phyloP scores from a whole-genome alignment of 2,329 filamentous ascomycete species.

The Alternaria conjuncta region DNA sequence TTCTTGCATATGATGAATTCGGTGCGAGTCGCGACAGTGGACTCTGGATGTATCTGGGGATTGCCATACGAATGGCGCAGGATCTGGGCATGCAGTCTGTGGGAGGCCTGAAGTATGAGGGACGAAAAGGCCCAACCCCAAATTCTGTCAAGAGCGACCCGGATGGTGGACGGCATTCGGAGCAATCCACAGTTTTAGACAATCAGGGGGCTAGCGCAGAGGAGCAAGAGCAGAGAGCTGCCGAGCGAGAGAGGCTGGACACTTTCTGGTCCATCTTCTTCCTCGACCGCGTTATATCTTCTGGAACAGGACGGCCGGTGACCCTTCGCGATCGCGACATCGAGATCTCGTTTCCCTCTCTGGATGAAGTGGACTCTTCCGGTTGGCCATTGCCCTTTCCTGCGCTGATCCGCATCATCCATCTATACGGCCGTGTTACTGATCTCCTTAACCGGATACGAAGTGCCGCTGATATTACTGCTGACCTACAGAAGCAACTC shows the following conservation, averaged over 20 bases:
- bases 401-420: slow-evolving; percentile 80
- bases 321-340: slow-evolving; percentile 86
- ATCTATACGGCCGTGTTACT: slow-evolving; percentile 83
- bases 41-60: slow-evolving; percentile 91
- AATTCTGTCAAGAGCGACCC: slow-evolving; percentile 57
- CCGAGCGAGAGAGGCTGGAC: slow-evolving; percentile 82
- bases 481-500: slow-evolving; percentile 74
- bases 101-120: slow-evolving; percentile 70
- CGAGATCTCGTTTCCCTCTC: slow-evolving; percentile 72
- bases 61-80: slow-evolving; percentile 82
- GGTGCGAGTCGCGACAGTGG: slow-evolving; percentile 88
- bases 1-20: slow-evolving; percentile 89
- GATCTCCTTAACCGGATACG: slow-evolving; percentile 84
- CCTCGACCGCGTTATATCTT: slow-evolving; percentile 85
- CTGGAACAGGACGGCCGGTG: slow-evolving; percentile 82
- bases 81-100: slow-evolving; percentile 83
- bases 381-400: slow-evolving; percentile 81
- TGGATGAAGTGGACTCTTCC: slow-evolving; percentile 61
- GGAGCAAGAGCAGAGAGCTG: slow-evolving; percentile 63
- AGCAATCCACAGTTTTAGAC: slow-evolving; percentile 57
- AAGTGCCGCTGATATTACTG: slow-evolving; percentile 74
- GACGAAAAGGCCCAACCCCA: slow-evolving; percentile 62
- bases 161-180: slow-evolving; percentile 47
- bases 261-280: slow-evolving; percentile 93
- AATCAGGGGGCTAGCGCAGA: slow-evolving; percentile 43